These are phyloP conservation scores for Ilex paraguariensis DNA, from an alignment of 305 asterid genomes.

Conservation along the genomic window DNA sequence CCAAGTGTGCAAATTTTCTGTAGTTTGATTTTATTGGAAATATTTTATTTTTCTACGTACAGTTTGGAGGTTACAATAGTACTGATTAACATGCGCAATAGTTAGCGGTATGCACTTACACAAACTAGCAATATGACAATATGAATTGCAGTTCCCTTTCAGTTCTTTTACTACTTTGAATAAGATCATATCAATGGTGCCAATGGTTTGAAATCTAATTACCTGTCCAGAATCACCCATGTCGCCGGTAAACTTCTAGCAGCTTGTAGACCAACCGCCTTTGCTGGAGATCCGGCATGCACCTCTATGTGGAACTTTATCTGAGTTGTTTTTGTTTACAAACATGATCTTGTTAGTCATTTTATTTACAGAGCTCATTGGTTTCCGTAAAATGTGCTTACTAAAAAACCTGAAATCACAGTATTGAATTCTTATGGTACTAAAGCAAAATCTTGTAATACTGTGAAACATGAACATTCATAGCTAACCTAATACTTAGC, in stretches of 20 bases:
- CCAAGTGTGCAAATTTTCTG: no score
- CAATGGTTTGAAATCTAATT: constrained; percentile 2
- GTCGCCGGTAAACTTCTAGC: constrained; percentile 44
- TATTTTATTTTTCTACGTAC: no score
- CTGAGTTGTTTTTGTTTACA: constrained; percentile 20
- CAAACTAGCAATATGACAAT: no score
- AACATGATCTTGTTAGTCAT: neutral
- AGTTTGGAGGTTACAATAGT: no score
- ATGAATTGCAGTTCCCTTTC: no score
- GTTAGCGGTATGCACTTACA: no score
- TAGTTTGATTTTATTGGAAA: no score
- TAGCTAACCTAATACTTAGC: neutral
- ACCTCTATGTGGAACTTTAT: constrained; percentile 45
- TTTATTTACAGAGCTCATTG: no score
- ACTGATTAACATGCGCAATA: no score
- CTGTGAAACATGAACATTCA: neutral
- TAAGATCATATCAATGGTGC: no score
- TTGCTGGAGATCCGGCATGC: constrained; percentile 47
- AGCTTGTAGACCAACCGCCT: constrained; percentile 40
- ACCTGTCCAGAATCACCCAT: constrained; percentile 69
- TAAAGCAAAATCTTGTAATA: neutral
- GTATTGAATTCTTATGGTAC: neutral
- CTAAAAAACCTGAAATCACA: neutral
- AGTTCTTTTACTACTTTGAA: no score
- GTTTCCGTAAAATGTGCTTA: neutral